Conservation (phyloP, 306 rosid genomes). For the Oemleria cerasiformis region DNA sequence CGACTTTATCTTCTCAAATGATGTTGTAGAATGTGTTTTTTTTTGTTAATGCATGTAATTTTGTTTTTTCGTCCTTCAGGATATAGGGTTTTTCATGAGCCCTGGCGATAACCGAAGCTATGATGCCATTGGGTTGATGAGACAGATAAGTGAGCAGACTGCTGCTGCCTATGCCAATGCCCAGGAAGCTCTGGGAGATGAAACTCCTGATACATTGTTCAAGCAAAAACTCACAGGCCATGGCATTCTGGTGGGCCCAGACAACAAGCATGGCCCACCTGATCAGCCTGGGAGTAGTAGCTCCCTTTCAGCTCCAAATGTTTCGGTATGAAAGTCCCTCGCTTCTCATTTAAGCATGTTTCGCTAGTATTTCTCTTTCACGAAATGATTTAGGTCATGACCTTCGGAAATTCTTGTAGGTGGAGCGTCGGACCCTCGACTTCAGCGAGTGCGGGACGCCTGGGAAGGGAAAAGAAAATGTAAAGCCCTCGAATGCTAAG, state of each 20-base stretch:
- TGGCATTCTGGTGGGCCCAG: slow-evolving; percentile 32
- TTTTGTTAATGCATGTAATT: slow-evolving; percentile 5
- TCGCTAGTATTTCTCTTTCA: background rate
- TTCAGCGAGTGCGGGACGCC: slow-evolving; percentile 93
- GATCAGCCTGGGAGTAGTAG: slow-evolving; percentile 29
- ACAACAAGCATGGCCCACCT: slow-evolving; percentile 25
- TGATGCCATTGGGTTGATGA: slow-evolving; percentile 91
- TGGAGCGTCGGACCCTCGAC: slow-evolving; percentile 81
- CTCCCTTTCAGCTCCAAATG: slow-evolving; percentile 49
- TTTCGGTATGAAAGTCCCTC: slow-evolving; percentile 40
- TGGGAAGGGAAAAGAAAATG: slow-evolving; percentile 46
- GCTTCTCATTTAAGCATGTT: background rate
- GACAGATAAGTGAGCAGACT: slow-evolving; percentile 78
- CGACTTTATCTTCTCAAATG: background rate
- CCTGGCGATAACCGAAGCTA: slow-evolving; percentile 70
- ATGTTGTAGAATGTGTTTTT: background rate
- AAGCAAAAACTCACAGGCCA: slow-evolving; percentile 28
- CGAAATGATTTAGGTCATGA: background rate
- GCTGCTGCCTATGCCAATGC: slow-evolving; percentile 86
- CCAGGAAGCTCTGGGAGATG: slow-evolving; percentile 68
- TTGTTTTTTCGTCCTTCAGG: slow-evolving; percentile 45
- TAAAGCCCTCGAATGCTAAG: slow-evolving; percentile 44
- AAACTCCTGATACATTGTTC: slow-evolving; percentile 53
- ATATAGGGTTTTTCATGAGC: slow-evolving; percentile 76
- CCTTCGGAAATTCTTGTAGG: slow-evolving; percentile 34